Evolutionary conservation across 2,329 filamentous ascomycete species (phyloP).

Genomic region (Apiospora saccharicola): DNA sequence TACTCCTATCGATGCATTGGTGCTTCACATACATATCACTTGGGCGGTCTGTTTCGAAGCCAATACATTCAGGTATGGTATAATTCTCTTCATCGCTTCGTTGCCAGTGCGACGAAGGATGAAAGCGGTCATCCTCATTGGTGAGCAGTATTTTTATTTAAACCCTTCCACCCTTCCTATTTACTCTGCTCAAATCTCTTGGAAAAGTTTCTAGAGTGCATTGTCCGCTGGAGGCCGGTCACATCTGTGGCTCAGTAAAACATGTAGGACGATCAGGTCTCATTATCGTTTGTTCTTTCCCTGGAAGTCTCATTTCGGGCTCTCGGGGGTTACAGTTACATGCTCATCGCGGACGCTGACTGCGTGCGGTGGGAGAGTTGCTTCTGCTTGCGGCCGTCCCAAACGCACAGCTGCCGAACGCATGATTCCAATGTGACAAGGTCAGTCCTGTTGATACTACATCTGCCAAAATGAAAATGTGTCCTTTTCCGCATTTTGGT

Average conservation of each 20-base stretch:
- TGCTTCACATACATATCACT: conserved; percentile 22
- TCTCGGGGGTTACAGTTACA: conserved; percentile 23
- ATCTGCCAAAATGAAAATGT: conserved; percentile 2
- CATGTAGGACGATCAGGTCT: conserved; percentile 23
- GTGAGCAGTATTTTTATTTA: background rate
- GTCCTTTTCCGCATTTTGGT: background rate
- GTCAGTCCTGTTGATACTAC: background rate
- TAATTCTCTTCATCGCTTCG: background rate
- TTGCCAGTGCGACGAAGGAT: conserved; percentile 9
- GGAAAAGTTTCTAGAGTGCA: conserved; percentile 16
- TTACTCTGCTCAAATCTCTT: too few species aligned
- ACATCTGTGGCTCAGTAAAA: conserved; percentile 20
- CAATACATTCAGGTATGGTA: conserved; percentile 9
- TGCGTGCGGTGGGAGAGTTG: conserved; percentile 14
- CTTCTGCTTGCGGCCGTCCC: conserved; percentile 12
- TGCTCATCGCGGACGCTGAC: conserved; percentile 16
- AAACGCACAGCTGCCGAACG: conserved; percentile 11
- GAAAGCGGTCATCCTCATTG: background rate
- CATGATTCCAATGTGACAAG: conserved; percentile 16
- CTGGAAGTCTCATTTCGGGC: conserved; percentile 22
- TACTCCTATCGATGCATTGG: conserved; percentile 14
- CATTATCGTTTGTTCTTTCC: conserved; percentile 24
- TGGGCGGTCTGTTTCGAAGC: conserved; percentile 20
- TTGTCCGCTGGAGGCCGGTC: conserved; percentile 7
- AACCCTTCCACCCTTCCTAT: background rate